phyloP scores from a whole-genome alignment of 2,329 filamentous ascomycete species.

The Phialophora tarda region DNA sequence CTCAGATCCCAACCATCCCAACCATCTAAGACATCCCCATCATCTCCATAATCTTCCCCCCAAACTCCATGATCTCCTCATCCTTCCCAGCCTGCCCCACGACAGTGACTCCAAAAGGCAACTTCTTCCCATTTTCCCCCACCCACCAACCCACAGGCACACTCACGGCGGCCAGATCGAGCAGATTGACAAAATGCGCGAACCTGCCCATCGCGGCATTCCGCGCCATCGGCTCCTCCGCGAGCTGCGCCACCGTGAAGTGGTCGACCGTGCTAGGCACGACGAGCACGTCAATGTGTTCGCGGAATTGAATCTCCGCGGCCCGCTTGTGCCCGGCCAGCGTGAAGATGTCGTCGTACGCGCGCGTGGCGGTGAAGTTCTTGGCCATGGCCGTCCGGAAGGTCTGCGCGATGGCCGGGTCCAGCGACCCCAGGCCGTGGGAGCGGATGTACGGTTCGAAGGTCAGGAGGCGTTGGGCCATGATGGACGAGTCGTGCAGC shows the following conservation, averaged over 20 bases:
- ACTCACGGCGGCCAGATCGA: constrained; percentile 62
- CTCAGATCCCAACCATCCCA: no score
- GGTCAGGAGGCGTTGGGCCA: constrained; percentile 48
- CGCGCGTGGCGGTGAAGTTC: constrained; percentile 48
- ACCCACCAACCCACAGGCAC: constrained; percentile 53
- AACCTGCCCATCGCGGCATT: constrained; percentile 62
- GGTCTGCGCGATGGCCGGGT: constrained; percentile 57
- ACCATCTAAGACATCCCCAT: neutral
- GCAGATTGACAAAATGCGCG: constrained; percentile 67
- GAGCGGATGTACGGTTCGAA: constrained; percentile 19
- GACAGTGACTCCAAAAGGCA: constrained; percentile 40
- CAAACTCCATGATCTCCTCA: constrained; percentile 15
- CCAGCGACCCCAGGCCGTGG: constrained; percentile 44
- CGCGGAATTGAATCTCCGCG: constrained; percentile 20
- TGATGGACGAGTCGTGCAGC: constrained; percentile 63
- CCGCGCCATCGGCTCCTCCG: constrained; percentile 57
- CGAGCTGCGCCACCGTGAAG: constrained; percentile 58
- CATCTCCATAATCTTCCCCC: constrained; percentile 7
- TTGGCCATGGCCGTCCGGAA: constrained; percentile 47
- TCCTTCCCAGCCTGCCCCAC: constrained; percentile 19
- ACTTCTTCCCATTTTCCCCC: constrained; percentile 9
- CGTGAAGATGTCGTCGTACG: constrained; percentile 54
- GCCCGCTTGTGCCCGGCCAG: constrained; percentile 21
- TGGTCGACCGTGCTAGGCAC: constrained; percentile 63
- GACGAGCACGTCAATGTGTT: constrained; percentile 54